Evolutionary conservation across 495 filamentous ascomycete genomes (phyloP).

Genomic region (Talaromyces nanjingensis): DNA sequence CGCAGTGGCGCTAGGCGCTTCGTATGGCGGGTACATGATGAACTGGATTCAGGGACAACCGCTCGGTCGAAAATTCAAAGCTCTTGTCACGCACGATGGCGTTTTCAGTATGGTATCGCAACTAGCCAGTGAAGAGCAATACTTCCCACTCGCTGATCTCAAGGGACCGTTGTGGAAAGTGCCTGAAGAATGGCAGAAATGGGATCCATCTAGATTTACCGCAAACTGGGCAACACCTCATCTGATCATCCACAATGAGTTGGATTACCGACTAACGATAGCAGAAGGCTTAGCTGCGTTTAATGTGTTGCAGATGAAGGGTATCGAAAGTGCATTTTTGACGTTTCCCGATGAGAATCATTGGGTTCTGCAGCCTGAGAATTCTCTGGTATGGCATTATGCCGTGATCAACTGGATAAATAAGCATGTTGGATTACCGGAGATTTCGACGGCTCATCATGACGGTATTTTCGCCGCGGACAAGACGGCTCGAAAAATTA

Average conservation of each 20-base stretch:
- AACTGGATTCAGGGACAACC: constrained; percentile 53
- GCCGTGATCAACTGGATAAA: constrained; percentile 88
- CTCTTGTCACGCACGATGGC: constrained; percentile 86
- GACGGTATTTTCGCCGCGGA: constrained; percentile 1
- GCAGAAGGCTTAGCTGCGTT: constrained; percentile 80
- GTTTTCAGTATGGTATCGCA: constrained; percentile 73
- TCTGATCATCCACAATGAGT: constrained; percentile 82
- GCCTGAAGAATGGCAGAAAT: constrained; percentile 68
- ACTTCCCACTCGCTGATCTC: constrained; percentile 82
- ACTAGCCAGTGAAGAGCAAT: constrained; percentile 77
- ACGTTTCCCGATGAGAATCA: constrained; percentile 82
- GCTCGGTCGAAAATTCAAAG: constrained; percentile 70
- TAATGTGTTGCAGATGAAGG: constrained; percentile 70
- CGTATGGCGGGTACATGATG: constrained; percentile 85
- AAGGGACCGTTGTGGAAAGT: constrained; percentile 67
- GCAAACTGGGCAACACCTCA: constrained; percentile 80
- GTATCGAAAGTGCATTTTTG: constrained; percentile 47
- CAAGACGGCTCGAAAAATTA: not conserved
- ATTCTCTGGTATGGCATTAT: constrained; percentile 84
- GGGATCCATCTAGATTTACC: constrained; percentile 68
- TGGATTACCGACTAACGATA: constrained; percentile 85
- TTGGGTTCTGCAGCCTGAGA: constrained; percentile 91
- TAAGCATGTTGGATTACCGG: constrained; percentile 57
- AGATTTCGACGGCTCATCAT: constrained; percentile 13
- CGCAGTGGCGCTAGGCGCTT: constrained; percentile 78